Percentiles rank a stretch among this genome's conserved stretches.
phyloP scores from a whole-genome alignment of 192 early-diverging fungal genomes.

The Gamsiella multidivaricata region DNA sequence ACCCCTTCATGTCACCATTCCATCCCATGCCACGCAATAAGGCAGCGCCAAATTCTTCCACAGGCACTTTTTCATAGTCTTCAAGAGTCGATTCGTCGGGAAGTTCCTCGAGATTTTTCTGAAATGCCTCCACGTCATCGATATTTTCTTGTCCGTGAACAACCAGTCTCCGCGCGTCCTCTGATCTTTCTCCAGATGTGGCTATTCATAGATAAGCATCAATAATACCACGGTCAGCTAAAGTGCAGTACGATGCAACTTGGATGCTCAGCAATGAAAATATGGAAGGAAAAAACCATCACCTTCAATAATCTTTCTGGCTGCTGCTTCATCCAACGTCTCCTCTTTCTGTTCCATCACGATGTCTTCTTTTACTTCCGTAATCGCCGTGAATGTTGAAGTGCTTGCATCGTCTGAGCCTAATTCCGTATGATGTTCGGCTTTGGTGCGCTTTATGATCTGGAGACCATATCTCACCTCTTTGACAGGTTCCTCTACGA shows the following conservation, averaged over 20 bases:
- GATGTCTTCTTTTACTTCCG: constrained; percentile 1
- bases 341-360: constrained; percentile 30
- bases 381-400: background rate
- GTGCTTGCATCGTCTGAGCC: background rate
- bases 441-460: constrained; percentile 37
- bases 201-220: constrained; percentile 17
- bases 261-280: background rate
- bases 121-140: constrained; percentile 68
- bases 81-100: constrained; percentile 75
- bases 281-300: background rate
- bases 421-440: constrained; percentile 9
- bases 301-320: constrained; percentile 61
- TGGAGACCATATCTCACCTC: constrained; percentile 35
- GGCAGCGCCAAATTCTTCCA: constrained; percentile 90
- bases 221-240: too few relatives aligned
- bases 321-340: constrained; percentile 54
- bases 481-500: constrained; percentile 12
- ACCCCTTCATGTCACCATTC: constrained; percentile 69
- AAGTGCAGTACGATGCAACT: background rate
- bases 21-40: constrained; percentile 93
- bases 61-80: constrained; percentile 85
- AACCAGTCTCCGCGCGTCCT: constrained; percentile 20
- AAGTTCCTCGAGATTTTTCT: constrained; percentile 68
- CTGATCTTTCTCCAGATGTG: constrained; percentile 11
- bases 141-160: constrained; percentile 38